Base-by-base conservation (phyloP, 768 basidiomycete species). In the Obba rivulosa region DNA sequence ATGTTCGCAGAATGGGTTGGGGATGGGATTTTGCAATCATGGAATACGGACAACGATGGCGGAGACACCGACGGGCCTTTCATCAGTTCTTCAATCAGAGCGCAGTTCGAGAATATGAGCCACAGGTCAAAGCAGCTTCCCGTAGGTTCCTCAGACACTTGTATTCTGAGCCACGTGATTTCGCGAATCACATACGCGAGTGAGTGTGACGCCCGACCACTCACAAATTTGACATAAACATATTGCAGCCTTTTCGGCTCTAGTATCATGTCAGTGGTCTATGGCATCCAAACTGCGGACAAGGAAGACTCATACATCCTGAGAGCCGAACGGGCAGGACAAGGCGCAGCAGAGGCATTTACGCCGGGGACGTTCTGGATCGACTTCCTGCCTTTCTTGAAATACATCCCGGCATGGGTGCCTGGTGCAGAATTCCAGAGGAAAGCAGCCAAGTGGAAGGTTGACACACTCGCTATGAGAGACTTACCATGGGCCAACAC, bases 321-420 rank as follows among this genome's bases (percentile, higher is more conserved):
- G 0, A 57, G 70, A 2, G 74, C 72, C 0, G 23, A 8, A 16
- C 41, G n/a, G 13, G 71, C 74, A 2, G 54, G 69, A 8, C 53
- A 65, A 7, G 59, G 61, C 3, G 56, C 73, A 37, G 57, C 57
- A 8, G 52, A 60, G 24, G 72, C 72, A 1, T 59, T 65, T 0
- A 55, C 67, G 16, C 70, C 71, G 1, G 76, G 74, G 10, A 51
- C 65, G 28, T 78, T 69, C 49, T 60, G 77, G 3, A 75, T 81
- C 7, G 77, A 79, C 46, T 46, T 53, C 18, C 48, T 67, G 25
- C 63, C 66, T 16, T 46, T 57, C 37, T 53, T 58, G 34, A 22
- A 28, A 11, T 43, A 54, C 21, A 25, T 55, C 5, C 58, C 53
- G 7, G 42, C 40, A 14, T 60, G 59, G 59, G 43, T 60, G 21